Base-by-base conservation (phyloP, 805 yeast species). In the Komagataella populi region DNA sequence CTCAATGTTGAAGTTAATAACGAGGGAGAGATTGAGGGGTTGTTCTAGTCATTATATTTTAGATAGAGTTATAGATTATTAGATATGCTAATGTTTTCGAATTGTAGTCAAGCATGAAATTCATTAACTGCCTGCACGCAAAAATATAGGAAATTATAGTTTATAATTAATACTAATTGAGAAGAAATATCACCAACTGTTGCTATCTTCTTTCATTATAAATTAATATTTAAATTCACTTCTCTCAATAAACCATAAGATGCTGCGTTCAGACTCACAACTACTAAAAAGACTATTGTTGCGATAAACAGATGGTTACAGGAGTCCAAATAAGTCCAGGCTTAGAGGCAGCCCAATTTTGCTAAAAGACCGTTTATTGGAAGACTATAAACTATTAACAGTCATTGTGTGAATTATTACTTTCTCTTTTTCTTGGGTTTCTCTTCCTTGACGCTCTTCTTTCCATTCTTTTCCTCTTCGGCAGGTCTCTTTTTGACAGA, bases 1-100 rank as follows among this genome's bases (percentile, higher is more conserved):
- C 85, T 85, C 91, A 84, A 85, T 59, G 88, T 85, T 49, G 93
- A 85, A 67, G 88, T 85, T 50, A 77, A 80, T 61, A 87, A 81
- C 46, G 78, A 84, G 55, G 91, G 90, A 52, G 87, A 85, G 61
- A 85, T 85, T 57, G 90, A 84, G 60, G 93, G 93, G 49, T 76
- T 85, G 69, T 84, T 84, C 63, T 84, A 63, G 39, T 30, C 14
- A 30, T 12, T 10, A 10, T 30, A 12, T 30, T 30, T 30, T 30
- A 30, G 39, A 30, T 30, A 30, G n/a, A 30, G 14, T 30, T 30
- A 30, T 30, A 30, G 39, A 30, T 30, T 30, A 30, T 30, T 30
- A 30, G 39, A 30, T 30, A 10, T 8, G 8, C 39, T 30, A 30
- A 30, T 20, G 20, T 20, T 20, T 20, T 20, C 20, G 20, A 20